phyloP scores from a whole-genome alignment of 805 yeast species.

The Kodamaea kaohsiungensis region DNA sequence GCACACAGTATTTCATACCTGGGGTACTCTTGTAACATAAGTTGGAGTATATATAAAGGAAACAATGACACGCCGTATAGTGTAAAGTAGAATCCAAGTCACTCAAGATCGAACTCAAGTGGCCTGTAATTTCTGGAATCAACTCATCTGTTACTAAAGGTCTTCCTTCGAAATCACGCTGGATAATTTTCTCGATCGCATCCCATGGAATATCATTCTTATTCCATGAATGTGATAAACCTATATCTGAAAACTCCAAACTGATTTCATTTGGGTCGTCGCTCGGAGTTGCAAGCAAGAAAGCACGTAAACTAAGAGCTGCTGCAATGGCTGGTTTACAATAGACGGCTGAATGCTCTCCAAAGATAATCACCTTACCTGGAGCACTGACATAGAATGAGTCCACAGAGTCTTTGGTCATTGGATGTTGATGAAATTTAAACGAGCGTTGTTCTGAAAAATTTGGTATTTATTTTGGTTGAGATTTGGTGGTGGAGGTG shows the following conservation, averaged over 20 bases:
- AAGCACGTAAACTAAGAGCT: constrained; percentile 83
- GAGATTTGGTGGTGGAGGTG: neutral
- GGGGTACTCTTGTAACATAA: constrained; percentile 49
- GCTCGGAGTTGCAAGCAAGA: constrained; percentile 60
- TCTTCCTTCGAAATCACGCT: constrained; percentile 19
- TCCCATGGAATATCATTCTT: constrained; percentile 63
- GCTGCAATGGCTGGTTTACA: constrained; percentile 96
- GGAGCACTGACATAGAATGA: constrained; percentile 90
- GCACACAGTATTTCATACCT: constrained; percentile 62
- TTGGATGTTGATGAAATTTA: neutral
- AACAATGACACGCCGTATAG: constrained; percentile 77
- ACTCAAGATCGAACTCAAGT: constrained; percentile 45
- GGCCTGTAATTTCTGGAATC: constrained; percentile 56
- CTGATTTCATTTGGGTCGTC: constrained; percentile 43
- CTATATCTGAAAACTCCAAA: constrained; percentile 84
- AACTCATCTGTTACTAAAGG: constrained; percentile 53
- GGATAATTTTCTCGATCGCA: constrained; percentile 22
- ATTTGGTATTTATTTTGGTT: neutral
- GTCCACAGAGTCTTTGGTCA: constrained; percentile 5
- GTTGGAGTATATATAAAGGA: constrained; percentile 71
- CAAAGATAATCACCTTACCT: constrained; percentile 93
- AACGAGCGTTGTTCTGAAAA: neutral
- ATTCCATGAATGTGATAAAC: constrained; percentile 65
- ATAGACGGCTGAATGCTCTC: constrained; percentile 96
- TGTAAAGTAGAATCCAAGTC: constrained; percentile 58